Evolutionary conservation across 805 yeast genomes (phyloP).

Genomic region (Tetrapisispora iriomotensis): DNA sequence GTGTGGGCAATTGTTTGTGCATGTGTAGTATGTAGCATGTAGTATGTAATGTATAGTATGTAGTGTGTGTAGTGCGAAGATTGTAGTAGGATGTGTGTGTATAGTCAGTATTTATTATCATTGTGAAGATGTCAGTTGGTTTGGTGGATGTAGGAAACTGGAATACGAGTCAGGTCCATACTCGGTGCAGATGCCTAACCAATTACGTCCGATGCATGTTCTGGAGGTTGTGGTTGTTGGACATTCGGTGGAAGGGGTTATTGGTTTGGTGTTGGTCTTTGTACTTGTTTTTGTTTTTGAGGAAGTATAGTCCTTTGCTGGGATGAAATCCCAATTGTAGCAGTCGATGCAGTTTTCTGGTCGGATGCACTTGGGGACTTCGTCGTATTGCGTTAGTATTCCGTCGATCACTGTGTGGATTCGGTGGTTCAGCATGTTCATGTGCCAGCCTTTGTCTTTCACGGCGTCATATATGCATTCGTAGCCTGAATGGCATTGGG

Average conservation of each 20-base stretch:
- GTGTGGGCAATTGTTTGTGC: too few species aligned
- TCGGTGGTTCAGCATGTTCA: constrained; percentile 77
- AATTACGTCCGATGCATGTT: constrained; percentile 28
- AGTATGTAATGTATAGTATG: too few species aligned
- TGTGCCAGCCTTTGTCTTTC: constrained; percentile 82
- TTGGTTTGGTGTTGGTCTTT: constrained; percentile 17
- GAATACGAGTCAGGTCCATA: constrained; percentile 6
- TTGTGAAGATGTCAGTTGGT: too few species aligned
- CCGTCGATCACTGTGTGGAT: constrained; percentile 86
- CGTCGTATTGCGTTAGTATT: constrained; percentile 60
- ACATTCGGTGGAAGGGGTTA: too few species aligned
- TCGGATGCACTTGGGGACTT: constrained; percentile 60
- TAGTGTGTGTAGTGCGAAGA: too few species aligned
- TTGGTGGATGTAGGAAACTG: not conserved
- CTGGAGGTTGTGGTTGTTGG: constrained; percentile 14
- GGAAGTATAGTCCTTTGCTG: constrained; percentile 27
- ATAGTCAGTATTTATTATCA: too few species aligned
- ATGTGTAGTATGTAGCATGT: too few species aligned
- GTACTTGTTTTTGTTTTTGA: not conserved
- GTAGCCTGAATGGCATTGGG: constrained; percentile 86
- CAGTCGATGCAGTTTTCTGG: constrained; percentile 88
- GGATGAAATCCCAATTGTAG: constrained; percentile 73
- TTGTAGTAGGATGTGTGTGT: too few species aligned
- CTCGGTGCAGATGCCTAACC: constrained; percentile 29
- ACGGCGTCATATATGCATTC: constrained; percentile 86